Percentiles rank a stretch among this genome's conserved stretches.
phyloP scores from a whole-genome alignment of 1,284 basidiomycete species.

The Rhodotorula sp. region DNA sequence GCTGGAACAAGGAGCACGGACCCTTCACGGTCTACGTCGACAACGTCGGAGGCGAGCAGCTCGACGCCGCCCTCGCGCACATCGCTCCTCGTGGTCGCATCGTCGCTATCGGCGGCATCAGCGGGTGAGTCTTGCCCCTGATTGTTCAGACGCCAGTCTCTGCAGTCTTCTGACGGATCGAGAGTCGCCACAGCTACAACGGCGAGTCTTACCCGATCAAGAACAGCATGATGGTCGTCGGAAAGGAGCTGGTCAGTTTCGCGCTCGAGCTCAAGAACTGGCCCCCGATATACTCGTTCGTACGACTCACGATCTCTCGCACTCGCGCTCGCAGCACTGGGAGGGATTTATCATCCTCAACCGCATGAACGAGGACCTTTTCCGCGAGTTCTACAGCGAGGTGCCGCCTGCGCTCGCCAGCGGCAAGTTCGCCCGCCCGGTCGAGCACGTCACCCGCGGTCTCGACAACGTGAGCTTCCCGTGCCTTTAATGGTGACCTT shows the following conservation, averaged over 20 bases:
- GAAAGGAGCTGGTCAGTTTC: conserved; percentile 67
- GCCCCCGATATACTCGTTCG: conserved; percentile 4
- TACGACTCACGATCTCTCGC: not conserved
- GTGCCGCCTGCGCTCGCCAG: conserved; percentile 57
- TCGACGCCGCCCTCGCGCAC: conserved; percentile 33
- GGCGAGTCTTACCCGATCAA: conserved; percentile 47
- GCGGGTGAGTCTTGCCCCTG: not conserved
- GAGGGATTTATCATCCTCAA: conserved; percentile 29
- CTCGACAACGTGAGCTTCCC: conserved; percentile 38
- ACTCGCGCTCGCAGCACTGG: too few species aligned
- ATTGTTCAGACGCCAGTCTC: not conserved
- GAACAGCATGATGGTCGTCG: conserved; percentile 60
- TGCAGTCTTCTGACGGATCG: not conserved
- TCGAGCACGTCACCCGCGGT: conserved; percentile 37
- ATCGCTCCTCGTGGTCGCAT: conserved; percentile 33
- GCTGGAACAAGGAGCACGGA: conserved; percentile 20
- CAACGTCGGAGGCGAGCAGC: conserved; percentile 37
- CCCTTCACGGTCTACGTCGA: conserved; percentile 37
- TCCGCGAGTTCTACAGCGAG: conserved; percentile 43
- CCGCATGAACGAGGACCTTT: conserved; percentile 12
- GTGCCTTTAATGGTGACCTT: too few species aligned
- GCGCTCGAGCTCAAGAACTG: conserved; percentile 40
- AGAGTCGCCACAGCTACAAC: conserved; percentile 9
- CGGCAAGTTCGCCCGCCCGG: conserved; percentile 64
- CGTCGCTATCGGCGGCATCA: conserved; percentile 19